phyloP scores from a whole-genome alignment of 83 land plant genomes.

The Picea mariana region DNA sequence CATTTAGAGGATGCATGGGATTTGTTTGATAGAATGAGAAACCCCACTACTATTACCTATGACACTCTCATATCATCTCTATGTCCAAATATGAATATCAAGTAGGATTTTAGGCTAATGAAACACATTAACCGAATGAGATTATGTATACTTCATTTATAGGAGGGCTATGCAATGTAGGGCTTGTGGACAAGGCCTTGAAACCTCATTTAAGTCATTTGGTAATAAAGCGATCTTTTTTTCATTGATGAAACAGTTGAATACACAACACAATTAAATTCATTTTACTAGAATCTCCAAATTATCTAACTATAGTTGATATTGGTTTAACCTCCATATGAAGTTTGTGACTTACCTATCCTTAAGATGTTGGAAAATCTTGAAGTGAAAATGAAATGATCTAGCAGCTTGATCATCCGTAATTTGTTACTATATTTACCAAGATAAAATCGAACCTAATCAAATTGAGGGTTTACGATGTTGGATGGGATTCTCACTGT shows the following conservation, averaged over 20 bases:
- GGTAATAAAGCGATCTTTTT: neutral
- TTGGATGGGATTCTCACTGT: too few species aligned
- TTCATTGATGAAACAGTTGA: neutral
- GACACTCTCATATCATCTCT: slow-evolving; percentile 1
- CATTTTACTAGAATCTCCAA: neutral
- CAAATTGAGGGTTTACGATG: too few species aligned
- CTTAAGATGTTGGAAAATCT: slow-evolving; percentile 16
- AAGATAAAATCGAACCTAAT: too few species aligned
- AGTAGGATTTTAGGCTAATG: neutral
- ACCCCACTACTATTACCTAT: neutral
- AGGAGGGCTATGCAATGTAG: neutral
- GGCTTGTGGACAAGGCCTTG: slow-evolving; percentile 24
- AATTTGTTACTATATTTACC: too few species aligned
- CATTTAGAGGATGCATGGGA: slow-evolving; percentile 13
- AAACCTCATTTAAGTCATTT: too few species aligned
- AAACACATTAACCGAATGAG: neutral
- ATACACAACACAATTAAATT: neutral
- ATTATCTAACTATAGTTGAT: neutral
- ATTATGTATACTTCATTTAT: slow-evolving; percentile 2
- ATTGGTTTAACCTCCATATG: slow-evolving; percentile 8
- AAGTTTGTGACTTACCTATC: neutral
- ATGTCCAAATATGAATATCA: neutral
- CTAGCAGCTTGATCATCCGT: too few species aligned
- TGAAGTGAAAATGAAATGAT: too few species aligned
- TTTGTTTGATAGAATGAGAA: slow-evolving; percentile 5